Evolutionary conservation across 2,329 filamentous ascomycete genomes (phyloP), one percentile per base, ranked within the genome.

Genomic region (Cladosporium colombiae): DNA sequence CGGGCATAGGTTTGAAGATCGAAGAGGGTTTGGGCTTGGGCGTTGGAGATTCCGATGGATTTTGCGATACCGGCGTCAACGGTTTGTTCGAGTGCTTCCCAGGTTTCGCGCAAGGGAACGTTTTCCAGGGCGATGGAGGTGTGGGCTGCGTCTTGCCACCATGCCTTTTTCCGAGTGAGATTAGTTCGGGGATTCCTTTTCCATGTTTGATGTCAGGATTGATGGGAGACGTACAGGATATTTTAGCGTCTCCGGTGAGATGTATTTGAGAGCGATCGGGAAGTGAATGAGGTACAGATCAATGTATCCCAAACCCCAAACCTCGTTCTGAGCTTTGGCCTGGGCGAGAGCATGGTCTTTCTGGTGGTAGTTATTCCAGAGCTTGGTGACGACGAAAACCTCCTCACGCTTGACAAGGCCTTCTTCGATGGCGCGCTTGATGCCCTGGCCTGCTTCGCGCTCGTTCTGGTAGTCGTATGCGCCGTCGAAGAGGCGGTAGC

Each of bases 291-390:
- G 66, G 49, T 70, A 95, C 70, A 94, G 86, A 77, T 94, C 91
- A 77, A 95, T 92, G 83, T 94, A 93, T 72, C 91, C 91, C 67
- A 94, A 78, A 66, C 89, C 88, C 87, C 91, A 93, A 81, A 92
- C 89, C 71, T 87, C 85, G 67, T 92, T 87, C 80, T 92, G 90
- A 72, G 87, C 87, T 76, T 85, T 85, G 78, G 83, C 85, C 75
- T 93, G 91, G 67, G 86, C 86, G 78, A 89, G 85, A 68, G 92
- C 90, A 72, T 86, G 84, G 69, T 92, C 87, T 70, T 82, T 83
- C 72, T 92, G 89, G 82, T 95, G 91, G 85, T 91, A 95, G 71
- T 88, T 88, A 82, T 93, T 92, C 92, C 92, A 95, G 66, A 96
- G 88, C 83, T 95, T 96, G 79, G 89, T 91, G 69, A 92, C 90